These are phyloP conservation scores for Euryodendron excelsum DNA, from an alignment of 148 eudicot species.

Conservation along the genomic window DNA sequence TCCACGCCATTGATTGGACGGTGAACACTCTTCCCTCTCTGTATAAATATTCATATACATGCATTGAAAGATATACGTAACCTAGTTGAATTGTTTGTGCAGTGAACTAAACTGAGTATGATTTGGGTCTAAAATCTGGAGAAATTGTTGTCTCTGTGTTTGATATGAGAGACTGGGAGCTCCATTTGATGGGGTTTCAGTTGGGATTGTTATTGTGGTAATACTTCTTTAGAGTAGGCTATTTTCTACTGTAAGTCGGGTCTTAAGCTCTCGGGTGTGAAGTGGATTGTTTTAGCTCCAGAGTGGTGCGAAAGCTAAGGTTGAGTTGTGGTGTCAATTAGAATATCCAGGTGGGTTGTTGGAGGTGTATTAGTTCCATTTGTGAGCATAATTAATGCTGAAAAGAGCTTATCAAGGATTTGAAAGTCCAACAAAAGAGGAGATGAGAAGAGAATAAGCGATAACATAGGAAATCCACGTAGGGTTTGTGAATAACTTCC, in stretches of 20 bases:
- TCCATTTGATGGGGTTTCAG: not conserved
- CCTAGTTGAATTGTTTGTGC: not conserved
- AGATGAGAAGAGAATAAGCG: not conserved
- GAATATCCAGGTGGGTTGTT: no score
- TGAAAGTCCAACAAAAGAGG: not conserved
- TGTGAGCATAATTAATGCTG: not conserved
- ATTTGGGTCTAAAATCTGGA: not conserved
- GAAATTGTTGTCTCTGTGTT: not conserved
- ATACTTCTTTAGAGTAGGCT: not conserved
- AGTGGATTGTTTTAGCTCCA: no score
- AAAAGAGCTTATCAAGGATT: not conserved
- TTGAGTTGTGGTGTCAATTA: no score
- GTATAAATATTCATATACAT: not conserved
- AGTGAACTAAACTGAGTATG: not conserved
- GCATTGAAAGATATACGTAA: not conserved
- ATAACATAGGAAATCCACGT: no score
- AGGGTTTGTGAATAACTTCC: no score
- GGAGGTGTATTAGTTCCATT: not conserved
- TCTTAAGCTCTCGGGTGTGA: not conserved
- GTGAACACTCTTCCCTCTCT: slow-evolving; percentile 27
- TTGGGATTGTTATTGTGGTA: not conserved
- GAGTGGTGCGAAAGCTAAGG: no score
- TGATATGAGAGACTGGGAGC: no score
- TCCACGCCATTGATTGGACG: slow-evolving; percentile 97
- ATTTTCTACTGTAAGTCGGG: not conserved